Conservation (phyloP, 345 rosid genomes). For the Aurinia saxatilis region DNA sequence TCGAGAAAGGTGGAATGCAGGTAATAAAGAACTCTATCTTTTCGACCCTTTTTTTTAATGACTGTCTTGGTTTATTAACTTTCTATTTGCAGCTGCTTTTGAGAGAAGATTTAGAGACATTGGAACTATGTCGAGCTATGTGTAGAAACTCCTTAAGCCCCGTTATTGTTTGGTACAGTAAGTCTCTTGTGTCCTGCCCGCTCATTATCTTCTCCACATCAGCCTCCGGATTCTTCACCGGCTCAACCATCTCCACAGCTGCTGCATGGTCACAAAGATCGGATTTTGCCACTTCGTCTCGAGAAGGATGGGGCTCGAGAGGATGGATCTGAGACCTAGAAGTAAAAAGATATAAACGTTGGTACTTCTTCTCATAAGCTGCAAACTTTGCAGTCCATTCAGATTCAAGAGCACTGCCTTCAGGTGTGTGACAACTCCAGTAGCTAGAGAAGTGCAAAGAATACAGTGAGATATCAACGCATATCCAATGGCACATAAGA, state of each 20-base stretch:
- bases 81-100: conserved; percentile 45
- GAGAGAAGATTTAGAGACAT: conserved; percentile 69
- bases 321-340: too few species aligned
- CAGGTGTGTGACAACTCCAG: conserved; percentile 80
- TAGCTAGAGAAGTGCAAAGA: conserved; percentile 45
- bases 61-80: not conserved
- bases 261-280: too few species aligned
- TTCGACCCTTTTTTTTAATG: not conserved
- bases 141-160: too few species aligned
- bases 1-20: too few species aligned
- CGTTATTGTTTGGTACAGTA: too few species aligned
- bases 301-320: too few species aligned
- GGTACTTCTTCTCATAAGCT: conserved; percentile 81
- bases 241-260: too few species aligned
- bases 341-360: too few species aligned
- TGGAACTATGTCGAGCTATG: conserved; percentile 69
- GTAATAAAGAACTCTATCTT: not conserved
- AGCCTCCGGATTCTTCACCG: too few species aligned
- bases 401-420: conserved; percentile 73
- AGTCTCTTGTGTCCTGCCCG: too few species aligned
- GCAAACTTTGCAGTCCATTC: conserved; percentile 88
- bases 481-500: not conserved
- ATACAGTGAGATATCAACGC: not conserved
- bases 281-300: too few species aligned
- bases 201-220: too few species aligned